Evolutionary conservation across 129 eudicot species (phyloP), one percentile per base, ranked within the genome.

Genomic region (Dittrichia graveolens): DNA sequence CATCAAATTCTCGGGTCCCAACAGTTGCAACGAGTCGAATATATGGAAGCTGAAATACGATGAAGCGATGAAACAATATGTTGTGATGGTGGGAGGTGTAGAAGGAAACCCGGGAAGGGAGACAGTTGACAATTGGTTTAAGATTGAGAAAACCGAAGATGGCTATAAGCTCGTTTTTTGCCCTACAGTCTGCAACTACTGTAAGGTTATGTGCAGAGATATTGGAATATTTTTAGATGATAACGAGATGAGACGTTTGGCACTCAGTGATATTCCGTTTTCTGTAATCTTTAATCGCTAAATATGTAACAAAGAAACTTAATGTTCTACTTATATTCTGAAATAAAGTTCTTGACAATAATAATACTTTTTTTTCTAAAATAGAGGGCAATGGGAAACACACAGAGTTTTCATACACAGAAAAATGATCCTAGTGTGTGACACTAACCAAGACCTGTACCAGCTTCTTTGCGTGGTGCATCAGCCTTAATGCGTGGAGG

Each of bases 401-500:
- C n/a, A 48, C 35, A n/a, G 18, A 7, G 50, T 63, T 62, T 74
- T 50, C 15, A 41, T 24, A 24, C 31, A 24, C 31, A 24, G 31
- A 24, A 24, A 24, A 24, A 66, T 19, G 43, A 66, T 2, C 31
- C 57, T 35, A 8, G 16, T 8, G 31, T 24, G 31, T 24, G 31
- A 68, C 9, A 37, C 19, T 64, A 74, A 74, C 85, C 86, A 69
- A 84, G 90, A 74, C 88, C 85, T 57, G 68, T 69, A 5, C 69
- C 74, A 5, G 82, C 58, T 11, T 82, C 85, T 75, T 84, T 72
- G 6, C 61, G 61, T 63, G 86, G 87, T 68, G 87, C 85, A 74
- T 85, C 87, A 12, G 83, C 80, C 73, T 82, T 75, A 12, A 82
- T 72, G 67, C 83, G 85, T 7, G 88, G 80, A 24, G 94, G 94